A percentile compares a stretch with the other conserved stretches of the same genome.
phyloP scores from a whole-genome alignment of 2,329 filamentous ascomycete genomes.

The Alternaria atra region DNA sequence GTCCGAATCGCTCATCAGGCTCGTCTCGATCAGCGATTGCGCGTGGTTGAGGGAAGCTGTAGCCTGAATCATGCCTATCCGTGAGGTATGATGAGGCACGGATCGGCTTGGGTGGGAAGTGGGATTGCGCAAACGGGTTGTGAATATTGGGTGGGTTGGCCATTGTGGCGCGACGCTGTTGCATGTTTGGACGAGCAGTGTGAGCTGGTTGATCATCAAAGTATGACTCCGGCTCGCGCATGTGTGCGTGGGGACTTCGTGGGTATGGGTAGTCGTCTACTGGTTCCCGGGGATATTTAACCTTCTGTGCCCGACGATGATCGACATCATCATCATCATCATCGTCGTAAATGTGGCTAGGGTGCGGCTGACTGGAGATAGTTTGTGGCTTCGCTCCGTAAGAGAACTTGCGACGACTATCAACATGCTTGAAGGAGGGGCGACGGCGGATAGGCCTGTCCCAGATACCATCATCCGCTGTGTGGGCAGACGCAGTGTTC shows the following conservation, averaged over 20 bases:
- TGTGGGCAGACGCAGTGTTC: slow-evolving; percentile 29
- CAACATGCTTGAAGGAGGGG: slow-evolving; percentile 5
- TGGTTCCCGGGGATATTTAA: slow-evolving; percentile 5
- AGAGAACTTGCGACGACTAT: slow-evolving; percentile 1
- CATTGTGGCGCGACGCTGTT: slow-evolving; percentile 23
- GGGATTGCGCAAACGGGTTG: slow-evolving; percentile 15
- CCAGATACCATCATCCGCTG: slow-evolving; percentile 34
- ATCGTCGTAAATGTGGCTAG: slow-evolving; percentile 20
- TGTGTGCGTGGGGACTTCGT: not conserved
- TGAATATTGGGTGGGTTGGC: slow-evolving; percentile 1
- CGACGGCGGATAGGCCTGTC: slow-evolving; percentile 18
- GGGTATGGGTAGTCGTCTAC: slow-evolving; percentile 18
- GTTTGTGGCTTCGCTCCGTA: not conserved
- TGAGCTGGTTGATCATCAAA: slow-evolving; percentile 15
- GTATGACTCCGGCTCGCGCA: slow-evolving; percentile 12
- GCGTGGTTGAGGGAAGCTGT: not conserved
- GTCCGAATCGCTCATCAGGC: not conserved
- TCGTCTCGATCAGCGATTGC: not conserved
- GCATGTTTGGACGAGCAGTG: slow-evolving; percentile 5
- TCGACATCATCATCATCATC: slow-evolving; percentile 5
- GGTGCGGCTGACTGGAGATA: slow-evolving; percentile 8
- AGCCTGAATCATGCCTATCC: slow-evolving; percentile 9
- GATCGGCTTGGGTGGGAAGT: slow-evolving; percentile 18
- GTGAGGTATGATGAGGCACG: slow-evolving; percentile 17
- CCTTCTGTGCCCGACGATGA: slow-evolving; percentile 1